Conservation (phyloP, 352 stramenopile genomes). For the Globisporangium orthogonon region DNA sequence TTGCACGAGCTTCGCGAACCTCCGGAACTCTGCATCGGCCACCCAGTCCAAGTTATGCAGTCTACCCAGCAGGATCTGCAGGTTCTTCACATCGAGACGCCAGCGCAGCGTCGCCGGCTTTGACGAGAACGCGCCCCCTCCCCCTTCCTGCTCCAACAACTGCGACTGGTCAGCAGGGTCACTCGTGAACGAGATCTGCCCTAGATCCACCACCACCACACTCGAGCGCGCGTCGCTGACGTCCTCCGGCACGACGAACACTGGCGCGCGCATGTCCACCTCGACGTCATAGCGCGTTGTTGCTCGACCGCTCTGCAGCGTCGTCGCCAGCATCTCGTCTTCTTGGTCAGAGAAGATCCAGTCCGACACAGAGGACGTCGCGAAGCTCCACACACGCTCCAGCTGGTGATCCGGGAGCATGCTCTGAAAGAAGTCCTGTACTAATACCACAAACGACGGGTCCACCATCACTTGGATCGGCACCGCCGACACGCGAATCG, state of each 20-base stretch:
- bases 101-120: slow-evolving; percentile 38
- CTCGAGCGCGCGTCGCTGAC: slow-evolving; percentile 26
- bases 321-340: slow-evolving; percentile 21
- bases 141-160: slow-evolving; percentile 3
- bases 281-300: slow-evolving; percentile 50
- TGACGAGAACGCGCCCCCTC: neutral
- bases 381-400: slow-evolving; percentile 74
- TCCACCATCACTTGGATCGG: slow-evolving; percentile 71
- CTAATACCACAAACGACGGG: slow-evolving; percentile 54
- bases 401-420: slow-evolving; percentile 60
- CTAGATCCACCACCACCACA: slow-evolving; percentile 66
- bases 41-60: slow-evolving; percentile 31
- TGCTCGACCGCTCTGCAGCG: slow-evolving; percentile 17
- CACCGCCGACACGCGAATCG: slow-evolving; percentile 44
- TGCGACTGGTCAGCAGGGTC: slow-evolving; percentile 15
- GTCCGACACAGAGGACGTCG: slow-evolving; percentile 72
- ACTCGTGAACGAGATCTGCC: slow-evolving; percentile 54
- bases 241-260: slow-evolving; percentile 62
- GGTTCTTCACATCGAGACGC: slow-evolving; percentile 49
- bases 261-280: slow-evolving; percentile 68
- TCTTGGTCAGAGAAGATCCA: slow-evolving; percentile 73
- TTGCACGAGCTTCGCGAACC: slow-evolving; percentile 45
- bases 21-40: slow-evolving; percentile 23
- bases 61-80: slow-evolving; percentile 50
- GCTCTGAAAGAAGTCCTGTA: slow-evolving; percentile 70